Percentiles rank a stretch among this genome's conserved stretches.
phyloP scores from a whole-genome alignment of 2,329 filamentous ascomycete genomes.

The Phaeosphaeriaceae sp. region DNA sequence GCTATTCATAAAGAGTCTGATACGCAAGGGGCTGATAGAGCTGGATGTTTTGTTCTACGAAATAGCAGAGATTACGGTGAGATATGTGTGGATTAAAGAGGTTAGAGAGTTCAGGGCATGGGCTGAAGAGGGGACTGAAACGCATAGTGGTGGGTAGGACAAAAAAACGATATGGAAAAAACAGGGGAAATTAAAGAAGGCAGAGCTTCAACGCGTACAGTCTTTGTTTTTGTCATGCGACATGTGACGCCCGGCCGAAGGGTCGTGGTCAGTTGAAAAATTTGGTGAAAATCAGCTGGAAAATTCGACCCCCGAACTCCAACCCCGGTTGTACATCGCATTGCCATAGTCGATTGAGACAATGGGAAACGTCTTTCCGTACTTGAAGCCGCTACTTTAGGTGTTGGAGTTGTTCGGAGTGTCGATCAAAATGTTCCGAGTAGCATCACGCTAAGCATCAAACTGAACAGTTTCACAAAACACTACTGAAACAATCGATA shows the following conservation, averaged over 20 bases:
- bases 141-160: not conserved
- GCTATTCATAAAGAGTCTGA: slow-evolving; percentile 48
- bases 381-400: not conserved
- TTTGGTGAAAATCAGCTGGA: not conserved
- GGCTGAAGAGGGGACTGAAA: slow-evolving; percentile 6
- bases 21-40: slow-evolving; percentile 40
- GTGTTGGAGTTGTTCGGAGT: slow-evolving; percentile 23
- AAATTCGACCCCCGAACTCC: too few relatives aligned
- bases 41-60: slow-evolving; percentile 46
- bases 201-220: too few relatives aligned
- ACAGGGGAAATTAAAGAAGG: not conserved
- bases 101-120: slow-evolving; percentile 48
- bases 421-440: slow-evolving; percentile 6
- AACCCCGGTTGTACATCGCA: too few relatives aligned
- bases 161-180: not conserved
- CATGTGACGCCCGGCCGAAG: too few relatives aligned
- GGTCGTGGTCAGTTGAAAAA: not conserved
- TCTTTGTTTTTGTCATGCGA: too few relatives aligned
- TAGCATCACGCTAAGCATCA: slow-evolving; percentile 28
- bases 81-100: slow-evolving; percentile 50
- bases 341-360: too few relatives aligned
- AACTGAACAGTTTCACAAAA: slow-evolving; percentile 35
- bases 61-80: slow-evolving; percentile 49
- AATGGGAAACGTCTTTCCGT: not conserved
- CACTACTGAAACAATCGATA: slow-evolving; percentile 22